Evolutionary conservation across 2,329 filamentous ascomycete genomes (phyloP).

Genomic region (Pyricularia pennisetigena): DNA sequence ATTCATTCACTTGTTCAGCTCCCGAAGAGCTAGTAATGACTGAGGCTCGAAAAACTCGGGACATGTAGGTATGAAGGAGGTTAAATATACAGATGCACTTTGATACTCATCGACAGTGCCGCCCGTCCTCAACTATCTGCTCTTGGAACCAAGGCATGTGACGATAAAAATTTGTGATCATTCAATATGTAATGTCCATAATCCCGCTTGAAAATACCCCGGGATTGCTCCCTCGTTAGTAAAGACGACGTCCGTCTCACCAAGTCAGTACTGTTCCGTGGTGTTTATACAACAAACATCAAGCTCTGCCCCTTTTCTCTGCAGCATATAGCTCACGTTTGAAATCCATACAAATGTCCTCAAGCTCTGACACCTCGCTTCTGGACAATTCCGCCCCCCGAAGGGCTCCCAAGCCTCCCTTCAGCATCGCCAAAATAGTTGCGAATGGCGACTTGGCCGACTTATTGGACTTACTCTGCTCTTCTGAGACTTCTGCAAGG

Average conservation of each 20-base stretch:
- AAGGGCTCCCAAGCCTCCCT: conserved; percentile 48
- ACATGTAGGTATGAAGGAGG: not conserved
- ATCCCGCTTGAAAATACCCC: not conserved
- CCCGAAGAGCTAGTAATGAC: not conserved
- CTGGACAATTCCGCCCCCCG: conserved; percentile 49
- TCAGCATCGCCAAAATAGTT: conserved; percentile 44
- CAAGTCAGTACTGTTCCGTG: not conserved
- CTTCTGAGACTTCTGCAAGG: conserved; percentile 7
- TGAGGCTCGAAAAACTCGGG: not conserved
- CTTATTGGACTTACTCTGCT: conserved; percentile 6
- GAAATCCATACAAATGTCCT: conserved; percentile 72
- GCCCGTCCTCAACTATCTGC: not conserved
- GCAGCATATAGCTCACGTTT: conserved; percentile 65
- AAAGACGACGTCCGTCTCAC: not conserved
- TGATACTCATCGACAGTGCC: not conserved
- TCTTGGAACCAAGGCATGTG: not conserved
- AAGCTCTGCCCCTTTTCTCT: conserved; percentile 42
- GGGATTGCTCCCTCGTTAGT: no score
- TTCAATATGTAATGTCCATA: not conserved
- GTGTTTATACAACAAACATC: not conserved
- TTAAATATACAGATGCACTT: not conserved
- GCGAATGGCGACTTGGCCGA: conserved; percentile 26
- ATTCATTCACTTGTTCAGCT: not conserved
- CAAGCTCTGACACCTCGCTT: conserved; percentile 59
- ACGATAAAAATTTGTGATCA: not conserved